phyloP scores from a whole-genome alignment of 768 basidiomycete species.

The Boletus rex-veris region DNA sequence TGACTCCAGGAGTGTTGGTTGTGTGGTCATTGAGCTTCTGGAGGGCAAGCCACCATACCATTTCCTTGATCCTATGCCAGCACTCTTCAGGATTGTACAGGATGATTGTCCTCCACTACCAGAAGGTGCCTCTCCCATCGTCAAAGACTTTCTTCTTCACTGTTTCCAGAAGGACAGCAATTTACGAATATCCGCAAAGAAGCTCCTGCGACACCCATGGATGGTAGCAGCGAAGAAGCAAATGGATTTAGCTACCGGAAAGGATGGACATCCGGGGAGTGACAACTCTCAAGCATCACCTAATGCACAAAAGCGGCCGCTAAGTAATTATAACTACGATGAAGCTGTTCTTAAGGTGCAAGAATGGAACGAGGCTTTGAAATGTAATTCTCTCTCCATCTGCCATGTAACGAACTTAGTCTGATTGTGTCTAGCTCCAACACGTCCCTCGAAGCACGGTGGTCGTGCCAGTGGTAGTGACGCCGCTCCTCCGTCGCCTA shows the following conservation, averaged over 20 bases:
- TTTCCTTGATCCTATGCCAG: slow-evolving; percentile 96
- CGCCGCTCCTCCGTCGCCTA: slow-evolving; percentile 44
- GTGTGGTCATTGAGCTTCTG: slow-evolving; percentile 91
- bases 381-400: slow-evolving; percentile 50
- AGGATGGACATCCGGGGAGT: slow-evolving; percentile 30
- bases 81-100: slow-evolving; percentile 96
- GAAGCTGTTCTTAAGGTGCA: slow-evolving; percentile 94
- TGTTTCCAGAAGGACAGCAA: slow-evolving; percentile 99
- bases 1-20: slow-evolving; percentile 73
- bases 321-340: slow-evolving; percentile 85
- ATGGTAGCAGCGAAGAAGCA: slow-evolving; percentile 85
- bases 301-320: slow-evolving; percentile 41
- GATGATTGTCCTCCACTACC: slow-evolving; percentile 97
- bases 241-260: slow-evolving; percentile 39
- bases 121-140: slow-evolving; percentile 90
- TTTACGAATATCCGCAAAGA: slow-evolving; percentile 89
- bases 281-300: slow-evolving; percentile 37
- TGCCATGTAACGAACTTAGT: slow-evolving; percentile 1
- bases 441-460: slow-evolving; percentile 68
- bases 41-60: slow-evolving; percentile 94
- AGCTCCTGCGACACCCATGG: slow-evolving; percentile 92
- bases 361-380: slow-evolving; percentile 97
- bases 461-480: slow-evolving; percentile 35
- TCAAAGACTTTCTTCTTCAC: slow-evolving; percentile 94
- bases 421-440: slow-evolving; percentile 50